These are phyloP conservation scores for Tulasnella sp. DNA, from an alignment of 768 basidiomycete genomes.

Conservation along the genomic window DNA sequence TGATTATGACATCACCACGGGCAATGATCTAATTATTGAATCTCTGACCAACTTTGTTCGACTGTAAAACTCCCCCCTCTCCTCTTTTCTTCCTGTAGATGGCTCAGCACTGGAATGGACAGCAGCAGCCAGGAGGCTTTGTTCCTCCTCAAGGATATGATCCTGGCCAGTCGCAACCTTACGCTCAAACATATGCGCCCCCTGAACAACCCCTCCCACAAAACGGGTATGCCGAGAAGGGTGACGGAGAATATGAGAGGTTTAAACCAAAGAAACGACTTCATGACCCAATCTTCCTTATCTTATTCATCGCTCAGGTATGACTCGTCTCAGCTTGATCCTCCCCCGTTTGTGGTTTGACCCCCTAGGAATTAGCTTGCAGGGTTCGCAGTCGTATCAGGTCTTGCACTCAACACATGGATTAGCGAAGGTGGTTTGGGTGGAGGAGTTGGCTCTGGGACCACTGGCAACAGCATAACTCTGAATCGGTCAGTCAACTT, in stretches of 20 bases:
- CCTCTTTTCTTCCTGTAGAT: too few relatives aligned
- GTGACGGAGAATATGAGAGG: slow-evolving; percentile 55
- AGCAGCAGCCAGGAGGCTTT: too few relatives aligned
- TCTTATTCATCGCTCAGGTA: slow-evolving; percentile 57
- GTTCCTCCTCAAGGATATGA: slow-evolving; percentile 1
- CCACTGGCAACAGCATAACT: slow-evolving; percentile 44
- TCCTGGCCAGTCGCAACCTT: slow-evolving; percentile 10
- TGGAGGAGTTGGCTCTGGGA: slow-evolving; percentile 47
- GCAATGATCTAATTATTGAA: too few relatives aligned
- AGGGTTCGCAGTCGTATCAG: slow-evolving; percentile 57
- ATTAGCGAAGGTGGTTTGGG: slow-evolving; percentile 51
- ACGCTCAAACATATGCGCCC: slow-evolving; percentile 11
- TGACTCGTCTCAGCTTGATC: slow-evolving; percentile 11
- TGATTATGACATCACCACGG: too few relatives aligned
- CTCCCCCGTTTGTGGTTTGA: not conserved
- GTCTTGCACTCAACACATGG: slow-evolving; percentile 50
- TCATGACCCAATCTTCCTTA: slow-evolving; percentile 20
- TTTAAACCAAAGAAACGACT: slow-evolving; percentile 33
- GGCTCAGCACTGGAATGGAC: too few relatives aligned
- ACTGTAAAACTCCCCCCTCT: too few relatives aligned
- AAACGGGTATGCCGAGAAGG: slow-evolving; percentile 65
- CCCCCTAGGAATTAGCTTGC: slow-evolving; percentile 33
- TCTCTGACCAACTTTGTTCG: too few relatives aligned
- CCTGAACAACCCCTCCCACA: slow-evolving; percentile 2
- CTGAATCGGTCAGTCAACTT: slow-evolving; percentile 44